Percentiles rank a stretch among this genome's conserved stretches.
phyloP scores from a whole-genome alignment of 2,329 filamentous ascomycete species.

The Teratosphaeria gauchensis region DNA sequence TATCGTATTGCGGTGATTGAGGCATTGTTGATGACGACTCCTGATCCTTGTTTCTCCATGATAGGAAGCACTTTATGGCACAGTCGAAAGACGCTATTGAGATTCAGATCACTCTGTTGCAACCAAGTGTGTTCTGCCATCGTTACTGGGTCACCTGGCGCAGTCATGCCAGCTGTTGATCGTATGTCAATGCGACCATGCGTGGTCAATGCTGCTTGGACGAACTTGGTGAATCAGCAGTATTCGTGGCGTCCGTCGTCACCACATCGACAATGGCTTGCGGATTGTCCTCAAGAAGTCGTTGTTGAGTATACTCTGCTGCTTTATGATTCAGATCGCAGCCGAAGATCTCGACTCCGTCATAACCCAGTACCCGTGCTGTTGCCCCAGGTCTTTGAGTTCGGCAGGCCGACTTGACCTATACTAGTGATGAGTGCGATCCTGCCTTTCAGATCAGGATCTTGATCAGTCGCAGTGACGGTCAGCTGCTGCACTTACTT shows the following conservation, averaged over 20 bases:
- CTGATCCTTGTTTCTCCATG: slow-evolving; percentile 40
- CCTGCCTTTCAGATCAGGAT: slow-evolving; percentile 31
- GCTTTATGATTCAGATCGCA: slow-evolving; percentile 17
- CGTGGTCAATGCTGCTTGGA: slow-evolving; percentile 29
- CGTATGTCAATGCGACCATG: slow-evolving; percentile 40
- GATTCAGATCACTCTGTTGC: slow-evolving; percentile 44
- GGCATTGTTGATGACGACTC: slow-evolving; percentile 36
- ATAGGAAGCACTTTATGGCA: slow-evolving; percentile 44
- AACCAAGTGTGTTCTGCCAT: slow-evolving; percentile 44
- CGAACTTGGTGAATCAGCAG: slow-evolving; percentile 34
- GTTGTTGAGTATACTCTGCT: slow-evolving; percentile 22
- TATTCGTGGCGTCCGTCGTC: slow-evolving; percentile 36
- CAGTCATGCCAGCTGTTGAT: slow-evolving; percentile 40
- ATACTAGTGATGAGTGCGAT: slow-evolving; percentile 39
- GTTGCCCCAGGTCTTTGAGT: slow-evolving; percentile 41
- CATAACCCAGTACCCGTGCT: slow-evolving; percentile 37
- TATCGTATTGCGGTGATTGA: slow-evolving; percentile 46
- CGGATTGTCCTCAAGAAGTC: slow-evolving; percentile 27
- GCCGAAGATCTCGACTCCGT: slow-evolving; percentile 41
- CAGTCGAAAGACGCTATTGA: slow-evolving; percentile 46
- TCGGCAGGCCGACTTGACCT: slow-evolving; percentile 28
- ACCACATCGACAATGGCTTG: slow-evolving; percentile 29
- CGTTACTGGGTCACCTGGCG: slow-evolving; percentile 35
- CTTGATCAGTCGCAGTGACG: neutral
- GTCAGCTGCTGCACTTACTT: neutral